A percentile compares a stretch with the other conserved stretches of the same genome.
Evolutionary conservation across 2,329 filamentous ascomycete species (phyloP).

Genomic region (Aspergillus unguis): DNA sequence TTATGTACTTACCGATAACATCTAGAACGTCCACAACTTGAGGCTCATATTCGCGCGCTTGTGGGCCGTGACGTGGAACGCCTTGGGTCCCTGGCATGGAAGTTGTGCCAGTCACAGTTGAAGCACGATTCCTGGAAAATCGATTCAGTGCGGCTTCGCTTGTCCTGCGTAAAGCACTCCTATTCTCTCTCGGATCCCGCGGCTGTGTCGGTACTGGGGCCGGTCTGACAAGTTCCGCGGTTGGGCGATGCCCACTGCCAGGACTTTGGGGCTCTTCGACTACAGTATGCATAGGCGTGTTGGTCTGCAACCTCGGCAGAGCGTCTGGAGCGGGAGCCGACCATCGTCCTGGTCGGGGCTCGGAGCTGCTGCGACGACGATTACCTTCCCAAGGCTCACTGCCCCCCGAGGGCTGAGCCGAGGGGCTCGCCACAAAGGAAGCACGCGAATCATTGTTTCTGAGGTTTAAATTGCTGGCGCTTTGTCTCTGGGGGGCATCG

Average conservation of each 20-base stretch:
- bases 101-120: conserved; percentile 26
- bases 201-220: conserved; percentile 15
- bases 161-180: conserved; percentile 30
- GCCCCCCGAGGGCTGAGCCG: conserved; percentile 17
- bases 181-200: conserved; percentile 15
- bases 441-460: conserved; percentile 6
- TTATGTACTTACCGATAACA: conserved; percentile 57
- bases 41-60: conserved; percentile 53
- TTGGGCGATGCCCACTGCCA: conserved; percentile 9
- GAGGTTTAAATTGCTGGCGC: conserved; percentile 8
- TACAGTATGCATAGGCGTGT: conserved; percentile 30
- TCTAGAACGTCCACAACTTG: conserved; percentile 66
- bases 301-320: conserved; percentile 21
- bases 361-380: conserved; percentile 42
- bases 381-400: conserved; percentile 27
- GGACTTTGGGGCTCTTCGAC: conserved; percentile 32
- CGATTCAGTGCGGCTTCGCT: conserved; percentile 31
- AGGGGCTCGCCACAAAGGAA: background rate
- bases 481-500: background rate
- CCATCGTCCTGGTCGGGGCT: conserved; percentile 36
- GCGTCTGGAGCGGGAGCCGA: conserved; percentile 25
- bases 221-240: conserved; percentile 14
- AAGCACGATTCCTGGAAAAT: conserved; percentile 33
- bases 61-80: no score
- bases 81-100: conserved; percentile 14